Base-by-base conservation (phyloP, 2,329 filamentous ascomycete genomes). In the Neofusicoccum kwambonambiense region DNA sequence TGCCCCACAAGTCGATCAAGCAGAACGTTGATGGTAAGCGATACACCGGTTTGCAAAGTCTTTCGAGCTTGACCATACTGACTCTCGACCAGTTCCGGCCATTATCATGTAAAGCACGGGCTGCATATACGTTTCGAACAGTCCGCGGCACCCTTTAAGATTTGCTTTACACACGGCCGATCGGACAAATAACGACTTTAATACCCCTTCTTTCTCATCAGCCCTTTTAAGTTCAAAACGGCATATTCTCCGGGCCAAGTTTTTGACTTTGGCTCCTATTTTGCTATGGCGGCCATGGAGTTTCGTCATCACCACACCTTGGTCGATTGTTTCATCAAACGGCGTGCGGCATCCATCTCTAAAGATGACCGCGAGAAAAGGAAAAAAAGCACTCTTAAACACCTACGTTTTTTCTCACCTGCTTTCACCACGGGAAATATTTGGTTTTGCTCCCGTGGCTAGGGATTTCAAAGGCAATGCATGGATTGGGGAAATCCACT, bases 1-100 rank as follows among this genome's bases (percentile, higher is more conserved):
- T 99, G 69, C 94, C 94, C 6, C 94, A 99, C 84, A 99, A 99
- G 90, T 95, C 90, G 78, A 98, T 99, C 86, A 98, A 98, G 87
- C 87, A 90, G 74, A 99, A 99, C 79, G 92, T 99, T 73, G 95
- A 99, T 67, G 75, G 74, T 77, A 73, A 74, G 75, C 65, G n/a
- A 31, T 31, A 31, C 45, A n/a, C 13, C 15, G 22, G 4, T n/a
- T 49, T 6, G 57, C 13, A 9, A 3, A n/a, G 35, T 6, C 50
- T 42, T 19, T 15, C 2, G 15, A 7, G 27, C 6, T 41, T 67
- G 58, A 56, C 3, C 17, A 5, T 60, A 35, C 70, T 73, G 68
- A 73, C 65, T 12, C 35, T 12, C 62, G 22, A 17, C 37, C 57
- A 80, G 77, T 78, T 50, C 79, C 79, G 64, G 78, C 79, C 41